phyloP scores from a whole-genome alignment of 2,329 filamentous ascomycete genomes.

The Trichoderma koningii region DNA sequence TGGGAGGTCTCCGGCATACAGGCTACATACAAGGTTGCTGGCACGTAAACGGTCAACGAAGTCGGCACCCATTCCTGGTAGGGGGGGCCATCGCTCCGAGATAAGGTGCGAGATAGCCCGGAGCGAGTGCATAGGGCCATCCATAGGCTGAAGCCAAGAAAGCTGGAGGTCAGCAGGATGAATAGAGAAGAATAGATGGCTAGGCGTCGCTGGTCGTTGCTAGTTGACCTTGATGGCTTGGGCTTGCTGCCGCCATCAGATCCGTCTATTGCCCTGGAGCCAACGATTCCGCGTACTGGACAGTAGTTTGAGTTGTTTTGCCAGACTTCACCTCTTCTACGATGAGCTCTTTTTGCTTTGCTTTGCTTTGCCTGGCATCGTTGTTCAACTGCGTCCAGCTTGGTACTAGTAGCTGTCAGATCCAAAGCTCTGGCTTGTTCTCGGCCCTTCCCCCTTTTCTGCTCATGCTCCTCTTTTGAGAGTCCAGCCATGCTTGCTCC shows the following conservation, averaged over 20 bases:
- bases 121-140: too few relatives aligned
- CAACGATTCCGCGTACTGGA: too few relatives aligned
- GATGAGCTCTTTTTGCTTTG: background rate
- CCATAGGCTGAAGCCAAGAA: background rate
- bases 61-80: background rate
- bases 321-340: background rate
- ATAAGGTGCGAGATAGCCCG: background rate
- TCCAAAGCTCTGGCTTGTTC: background rate
- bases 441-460: slow-evolving; percentile 5
- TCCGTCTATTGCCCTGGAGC: background rate
- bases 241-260: background rate
- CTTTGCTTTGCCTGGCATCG: background rate
- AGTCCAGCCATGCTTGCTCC: background rate
- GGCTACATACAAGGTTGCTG: background rate
- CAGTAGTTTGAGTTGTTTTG: background rate
- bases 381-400: background rate
- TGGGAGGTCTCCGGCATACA: background rate
- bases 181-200: slow-evolving; percentile 6
- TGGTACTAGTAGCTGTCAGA: background rate
- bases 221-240: background rate
- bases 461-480: background rate
- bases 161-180: background rate
- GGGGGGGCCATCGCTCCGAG: background rate
- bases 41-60: background rate
- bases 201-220: background rate